Evolutionary conservation across 2,329 filamentous ascomycete species (phyloP), one percentile per base, ranked within the genome.

Genomic region (Sphaerulina musiva): DNA sequence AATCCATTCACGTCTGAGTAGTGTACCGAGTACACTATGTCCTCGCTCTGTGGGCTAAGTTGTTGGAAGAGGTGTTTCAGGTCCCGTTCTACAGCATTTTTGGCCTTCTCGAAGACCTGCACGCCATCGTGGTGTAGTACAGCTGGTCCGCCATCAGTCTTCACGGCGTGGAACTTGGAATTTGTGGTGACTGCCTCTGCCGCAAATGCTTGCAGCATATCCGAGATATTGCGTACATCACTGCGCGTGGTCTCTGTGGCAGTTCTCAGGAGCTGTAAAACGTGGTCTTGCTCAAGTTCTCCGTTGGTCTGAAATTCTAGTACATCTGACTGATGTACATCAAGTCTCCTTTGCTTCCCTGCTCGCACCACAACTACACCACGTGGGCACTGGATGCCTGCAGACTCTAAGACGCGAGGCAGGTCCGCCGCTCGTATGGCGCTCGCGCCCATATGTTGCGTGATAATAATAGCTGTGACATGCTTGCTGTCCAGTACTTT

Each of bases 1-100:
- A 71, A 51, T 0, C 69, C 69, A 45, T 71, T 71, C 49, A 70
- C 57, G 53, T 70, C 68, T 1, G 66, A 66, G 47, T 65, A 70
- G 46, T 71, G 69, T 4, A 70, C 65, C 0, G 66, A 68, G 44
- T 68, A 66, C 10, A 64, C 64, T 7, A 59, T 46, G 54, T 66
- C 46, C 10, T 57, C 48, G 23, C 59, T 59, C 46, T 63, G 61
- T 9, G 51, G 44, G 10, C 47, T 45, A 17, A 63, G 64, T 8
- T 56, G 49, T 48, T 63, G 59, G 54, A 70, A 51, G 7, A 60
- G 59, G 44, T 61, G 56, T 43, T 66, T 64, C 23, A 70, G 46
- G 50, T 69, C 67, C 40, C 60, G 56, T 51, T 63, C 60, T 3
- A 71, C 60, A 6, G 65, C 66, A 47, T 68, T 53, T 55, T 63